These are phyloP conservation scores for Cryomyces antarcticus DNA, from an alignment of 495 filamentous ascomycete species.

Conservation along the genomic window DNA sequence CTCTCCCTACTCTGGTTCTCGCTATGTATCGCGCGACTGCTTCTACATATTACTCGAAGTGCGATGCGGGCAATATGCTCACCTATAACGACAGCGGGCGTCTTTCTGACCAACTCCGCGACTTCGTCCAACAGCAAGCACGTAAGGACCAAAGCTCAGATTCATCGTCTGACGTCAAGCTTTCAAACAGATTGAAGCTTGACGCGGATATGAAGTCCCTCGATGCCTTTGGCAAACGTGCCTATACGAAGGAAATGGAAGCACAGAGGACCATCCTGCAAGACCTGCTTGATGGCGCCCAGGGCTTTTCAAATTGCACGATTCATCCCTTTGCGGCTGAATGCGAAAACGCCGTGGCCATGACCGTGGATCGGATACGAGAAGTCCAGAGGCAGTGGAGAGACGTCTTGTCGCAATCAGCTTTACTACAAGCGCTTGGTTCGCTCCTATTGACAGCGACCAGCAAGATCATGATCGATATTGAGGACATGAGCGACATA, in stretches of 20 bases:
- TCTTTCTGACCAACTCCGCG: conserved; percentile 50
- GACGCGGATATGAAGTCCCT: conserved; percentile 52
- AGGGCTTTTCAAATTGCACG: conserved; percentile 42
- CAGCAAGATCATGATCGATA: conserved; percentile 61
- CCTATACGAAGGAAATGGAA: conserved; percentile 74
- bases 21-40: conserved; percentile 83
- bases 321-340: conserved; percentile 39
- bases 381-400: conserved; percentile 57
- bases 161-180: conserved; percentile 24
- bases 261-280: conserved; percentile 63
- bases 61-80: conserved; percentile 61
- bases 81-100: conserved; percentile 83
- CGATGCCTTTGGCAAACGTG: conserved; percentile 58
- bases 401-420: conserved; percentile 58
- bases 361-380: conserved; percentile 45
- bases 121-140: conserved; percentile 28
- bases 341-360: conserved; percentile 49
- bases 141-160: conserved; percentile 27
- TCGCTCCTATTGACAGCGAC: conserved; percentile 61
- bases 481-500: conserved; percentile 74
- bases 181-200: conserved; percentile 31
- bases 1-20: conserved; percentile 63
- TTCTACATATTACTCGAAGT: conserved; percentile 52
- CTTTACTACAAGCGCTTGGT: conserved; percentile 67
- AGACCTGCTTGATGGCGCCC: conserved; percentile 64